Base-by-base conservation (phyloP, 495 filamentous ascomycete genomes). In the Corynascus novoguineensis region DNA sequence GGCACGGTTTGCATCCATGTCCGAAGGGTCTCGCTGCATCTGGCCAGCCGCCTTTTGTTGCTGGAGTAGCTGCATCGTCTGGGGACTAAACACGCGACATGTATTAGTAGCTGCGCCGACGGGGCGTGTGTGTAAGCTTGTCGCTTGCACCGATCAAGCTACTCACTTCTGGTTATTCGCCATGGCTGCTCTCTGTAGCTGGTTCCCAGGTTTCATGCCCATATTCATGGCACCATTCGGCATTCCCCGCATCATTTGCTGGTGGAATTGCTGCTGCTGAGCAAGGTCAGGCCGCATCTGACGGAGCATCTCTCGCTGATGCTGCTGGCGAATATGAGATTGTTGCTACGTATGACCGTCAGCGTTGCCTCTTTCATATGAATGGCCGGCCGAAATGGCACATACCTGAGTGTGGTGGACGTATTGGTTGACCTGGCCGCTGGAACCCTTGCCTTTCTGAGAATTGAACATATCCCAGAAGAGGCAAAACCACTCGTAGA, bases 381-480 rank as follows among this genome's bases (percentile, higher is more conserved):
- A 17, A 50, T n/a, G 10, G 8, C 5, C 12, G 2, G 29, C n/a
- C 19, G 1, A 10, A 31, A 32, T 1, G 14, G 22, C 1, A 38
- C 17, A 24, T 70, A 96, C 89, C 83, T 92, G 88, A 56, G 83
- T 90, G 62, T 93, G 87, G 45, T 82, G 73, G 21, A 93, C 81
- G 70, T 92, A 92, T 71, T 85, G 81, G 52, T 75, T 76, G 29
- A 87, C 82, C 38, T 75, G 69, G 54, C 64, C 76, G 60, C 71
- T 78, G 32, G 64, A 63, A n/a, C 74, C 76, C 66, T 82, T 80
- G 59, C 81, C 82, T 57, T 87, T 84, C 64, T 87, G 85, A 46
- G 89, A 88, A 64, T 80, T 81, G 64, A 86, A 95, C 65, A 97
- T 89, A 60, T 97, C 93, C 91, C 89, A 97, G 70, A 98, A 98